phyloP scores from a whole-genome alignment of 371 early-diverging fungal genomes.

The Gilbertella persicaria region DNA sequence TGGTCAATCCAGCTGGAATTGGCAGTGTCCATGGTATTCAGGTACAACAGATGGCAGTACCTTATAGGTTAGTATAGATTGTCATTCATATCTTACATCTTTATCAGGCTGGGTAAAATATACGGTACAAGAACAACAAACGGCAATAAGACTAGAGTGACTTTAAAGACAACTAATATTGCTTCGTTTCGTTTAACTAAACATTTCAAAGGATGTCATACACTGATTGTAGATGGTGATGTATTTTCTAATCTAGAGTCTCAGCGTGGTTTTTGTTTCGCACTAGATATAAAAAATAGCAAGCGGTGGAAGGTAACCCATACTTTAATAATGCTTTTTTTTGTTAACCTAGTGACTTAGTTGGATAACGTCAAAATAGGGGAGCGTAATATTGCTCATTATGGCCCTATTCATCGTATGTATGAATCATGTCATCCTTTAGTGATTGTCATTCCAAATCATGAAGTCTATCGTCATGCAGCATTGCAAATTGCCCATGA shows the following conservation, averaged over 20 bases:
- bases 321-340: not conserved
- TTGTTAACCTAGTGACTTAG: no score
- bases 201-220: constrained; percentile 7
- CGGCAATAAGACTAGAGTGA: constrained; percentile 2
- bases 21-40: constrained; percentile 63
- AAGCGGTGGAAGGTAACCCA: constrained; percentile 16
- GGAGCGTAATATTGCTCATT: constrained; percentile 29
- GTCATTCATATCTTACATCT: no score
- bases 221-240: constrained; percentile 15
- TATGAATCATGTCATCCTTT: constrained; percentile 45
- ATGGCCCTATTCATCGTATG: constrained; percentile 64
- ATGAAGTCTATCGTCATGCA: constrained; percentile 30
- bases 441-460: constrained; percentile 47
- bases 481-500: constrained; percentile 62
- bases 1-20: constrained; percentile 65
- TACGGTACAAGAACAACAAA: constrained; percentile 4
- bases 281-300: constrained; percentile 11
- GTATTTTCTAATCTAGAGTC: constrained; percentile 8
- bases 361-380: not conserved
- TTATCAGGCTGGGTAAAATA: constrained; percentile 16
- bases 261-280: not conserved
- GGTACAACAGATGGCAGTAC: constrained; percentile 63
- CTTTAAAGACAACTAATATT: constrained; percentile 13
- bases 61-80: constrained; percentile 68
- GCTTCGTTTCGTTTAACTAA: constrained; percentile 10